phyloP scores from a whole-genome alignment of 495 filamentous ascomycete species.

The Niebla homalea region DNA sequence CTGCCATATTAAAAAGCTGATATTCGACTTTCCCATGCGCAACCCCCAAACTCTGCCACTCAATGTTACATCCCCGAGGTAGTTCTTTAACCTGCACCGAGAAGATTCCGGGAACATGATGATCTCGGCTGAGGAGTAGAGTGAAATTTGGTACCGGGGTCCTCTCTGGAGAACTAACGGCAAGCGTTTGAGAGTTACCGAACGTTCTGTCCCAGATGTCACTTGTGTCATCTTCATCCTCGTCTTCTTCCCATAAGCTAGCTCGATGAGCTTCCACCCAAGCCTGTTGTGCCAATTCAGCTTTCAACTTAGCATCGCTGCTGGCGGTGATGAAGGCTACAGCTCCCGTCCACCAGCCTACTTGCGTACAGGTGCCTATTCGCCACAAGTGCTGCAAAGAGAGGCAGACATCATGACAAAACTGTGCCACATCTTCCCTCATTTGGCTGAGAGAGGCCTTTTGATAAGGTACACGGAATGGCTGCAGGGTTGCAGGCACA shows the following conservation, averaged over 20 bases:
- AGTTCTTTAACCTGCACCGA: slow-evolving; percentile 58
- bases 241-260: slow-evolving; percentile 8
- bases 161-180: background rate
- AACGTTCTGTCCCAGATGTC: slow-evolving; percentile 65
- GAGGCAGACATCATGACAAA: slow-evolving; percentile 42
- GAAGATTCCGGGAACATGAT: slow-evolving; percentile 47
- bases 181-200: slow-evolving; percentile 21
- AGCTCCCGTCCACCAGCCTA: slow-evolving; percentile 57
- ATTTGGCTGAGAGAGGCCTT: background rate
- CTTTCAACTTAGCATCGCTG: slow-evolving; percentile 22
- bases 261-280: slow-evolving; percentile 39
- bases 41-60: slow-evolving; percentile 53
- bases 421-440: slow-evolving; percentile 17
- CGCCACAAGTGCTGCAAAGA: slow-evolving; percentile 84
- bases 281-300: slow-evolving; percentile 29
- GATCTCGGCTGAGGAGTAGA: slow-evolving; percentile 15
- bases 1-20: background rate
- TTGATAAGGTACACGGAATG: slow-evolving; percentile 12
- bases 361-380: slow-evolving; percentile 58
- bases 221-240: slow-evolving; percentile 34
- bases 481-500: slow-evolving; percentile 66
- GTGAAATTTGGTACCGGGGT: slow-evolving; percentile 6
- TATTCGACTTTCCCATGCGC: slow-evolving; percentile 14
- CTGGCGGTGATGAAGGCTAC: slow-evolving; percentile 50
- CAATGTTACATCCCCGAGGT: slow-evolving; percentile 53